Evolutionary conservation across 2,329 filamentous ascomycete species (phyloP).

Genomic region (Penicillium sp.): DNA sequence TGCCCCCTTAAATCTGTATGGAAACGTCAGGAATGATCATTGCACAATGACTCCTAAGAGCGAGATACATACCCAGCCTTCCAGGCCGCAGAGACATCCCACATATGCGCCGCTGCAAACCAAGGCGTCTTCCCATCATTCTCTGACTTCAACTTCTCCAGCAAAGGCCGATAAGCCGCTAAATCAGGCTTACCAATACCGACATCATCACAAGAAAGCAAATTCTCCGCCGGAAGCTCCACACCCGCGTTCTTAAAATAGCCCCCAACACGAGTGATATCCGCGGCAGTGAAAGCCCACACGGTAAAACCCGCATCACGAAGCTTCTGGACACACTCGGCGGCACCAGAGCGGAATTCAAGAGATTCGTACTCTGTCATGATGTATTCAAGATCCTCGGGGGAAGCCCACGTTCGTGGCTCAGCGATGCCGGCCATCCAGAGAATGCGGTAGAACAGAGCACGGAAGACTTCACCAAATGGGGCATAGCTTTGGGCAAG

Average conservation of each 20-base stretch:
- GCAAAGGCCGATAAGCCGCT: conserved; percentile 24
- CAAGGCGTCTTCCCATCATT: conserved; percentile 24
- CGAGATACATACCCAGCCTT: conserved; percentile 23
- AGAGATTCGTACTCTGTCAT: conserved; percentile 36
- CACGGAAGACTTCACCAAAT: conserved; percentile 40
- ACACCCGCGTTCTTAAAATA: conserved; percentile 29
- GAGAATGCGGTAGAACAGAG: conserved; percentile 47
- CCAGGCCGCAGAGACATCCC: conserved; percentile 31
- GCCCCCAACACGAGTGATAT: conserved; percentile 24
- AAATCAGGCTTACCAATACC: conserved; percentile 32
- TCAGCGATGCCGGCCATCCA: conserved; percentile 41
- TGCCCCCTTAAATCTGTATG: conserved; percentile 26
- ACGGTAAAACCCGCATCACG: conserved; percentile 31
- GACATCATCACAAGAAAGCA: conserved; percentile 28
- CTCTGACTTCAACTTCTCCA: conserved; percentile 19
- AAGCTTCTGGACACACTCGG: conserved; percentile 40
- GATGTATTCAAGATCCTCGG: conserved; percentile 41
- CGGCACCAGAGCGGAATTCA: conserved; percentile 36
- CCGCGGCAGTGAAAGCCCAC: conserved; percentile 31
- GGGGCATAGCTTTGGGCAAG: conserved; percentile 40
- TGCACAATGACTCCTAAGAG: not conserved
- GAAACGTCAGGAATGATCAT: not conserved
- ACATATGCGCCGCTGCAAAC: conserved; percentile 35
- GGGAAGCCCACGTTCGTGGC: conserved; percentile 38
- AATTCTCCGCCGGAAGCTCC: conserved; percentile 24